Conservation (phyloP, 1,139 yeast genomes). For the Geotrichum australiense region DNA sequence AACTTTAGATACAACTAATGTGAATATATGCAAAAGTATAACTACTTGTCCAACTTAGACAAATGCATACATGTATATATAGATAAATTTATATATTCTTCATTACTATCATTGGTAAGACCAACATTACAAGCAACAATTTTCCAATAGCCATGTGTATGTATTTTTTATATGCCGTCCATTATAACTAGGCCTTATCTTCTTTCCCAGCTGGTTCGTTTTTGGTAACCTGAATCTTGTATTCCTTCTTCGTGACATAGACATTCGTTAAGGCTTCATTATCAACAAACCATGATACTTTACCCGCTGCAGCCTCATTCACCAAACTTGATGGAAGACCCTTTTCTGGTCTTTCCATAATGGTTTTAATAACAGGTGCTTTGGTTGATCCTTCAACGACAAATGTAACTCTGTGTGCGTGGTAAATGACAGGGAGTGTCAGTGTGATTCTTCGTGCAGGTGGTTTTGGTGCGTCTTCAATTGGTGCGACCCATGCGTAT, state of each 20-base stretch:
- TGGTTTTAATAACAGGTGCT: constrained; percentile 86
- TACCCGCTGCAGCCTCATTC: constrained; percentile 93
- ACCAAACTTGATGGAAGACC: constrained; percentile 92
- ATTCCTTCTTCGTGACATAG: constrained; percentile 67
- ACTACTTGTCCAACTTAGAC: too few relatives aligned
- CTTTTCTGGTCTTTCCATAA: constrained; percentile 96
- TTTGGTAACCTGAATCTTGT: constrained; percentile 39
- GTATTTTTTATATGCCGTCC: too few relatives aligned
- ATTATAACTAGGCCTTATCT: neutral
- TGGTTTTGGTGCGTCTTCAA: constrained; percentile 85
- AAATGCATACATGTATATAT: too few relatives aligned
- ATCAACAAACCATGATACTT: constrained; percentile 96
- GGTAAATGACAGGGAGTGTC: constrained; percentile 92
- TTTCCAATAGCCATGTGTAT: too few relatives aligned
- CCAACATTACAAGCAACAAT: too few relatives aligned
- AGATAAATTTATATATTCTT: too few relatives aligned
- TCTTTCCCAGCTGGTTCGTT: neutral
- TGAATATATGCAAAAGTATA: too few relatives aligned
- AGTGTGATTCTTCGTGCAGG: constrained; percentile 84
- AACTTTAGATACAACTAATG: too few relatives aligned
- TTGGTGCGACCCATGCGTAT: constrained; percentile 95
- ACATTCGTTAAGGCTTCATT: constrained; percentile 88
- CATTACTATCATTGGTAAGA: too few relatives aligned
- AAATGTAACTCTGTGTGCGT: constrained; percentile 85
- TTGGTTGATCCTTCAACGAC: constrained; percentile 95